These are phyloP conservation scores for Pythium grandisporangium DNA, from an alignment of 352 stramenopile species.

Conservation along the genomic window DNA sequence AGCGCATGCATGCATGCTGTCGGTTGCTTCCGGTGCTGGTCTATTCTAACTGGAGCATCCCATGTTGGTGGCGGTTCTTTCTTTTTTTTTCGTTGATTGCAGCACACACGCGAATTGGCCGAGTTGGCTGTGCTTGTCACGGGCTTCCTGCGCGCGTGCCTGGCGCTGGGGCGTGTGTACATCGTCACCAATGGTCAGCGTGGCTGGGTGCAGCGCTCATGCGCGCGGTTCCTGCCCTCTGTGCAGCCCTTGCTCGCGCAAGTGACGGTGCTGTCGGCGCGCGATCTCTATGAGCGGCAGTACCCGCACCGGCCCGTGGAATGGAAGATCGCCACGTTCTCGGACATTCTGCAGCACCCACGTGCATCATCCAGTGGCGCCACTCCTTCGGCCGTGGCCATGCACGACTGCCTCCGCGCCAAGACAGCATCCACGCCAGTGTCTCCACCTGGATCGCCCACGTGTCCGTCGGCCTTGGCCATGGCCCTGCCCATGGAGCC, in stretches of 20 bases:
- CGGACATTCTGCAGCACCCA: slow-evolving; percentile 38
- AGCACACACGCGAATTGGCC: slow-evolving; percentile 16
- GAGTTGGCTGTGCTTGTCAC: slow-evolving; percentile 26
- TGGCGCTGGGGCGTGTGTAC: slow-evolving; percentile 31
- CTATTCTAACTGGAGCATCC: neutral
- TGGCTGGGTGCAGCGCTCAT: slow-evolving; percentile 72
- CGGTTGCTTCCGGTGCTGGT: no score
- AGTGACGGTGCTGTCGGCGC: slow-evolving; percentile 60
- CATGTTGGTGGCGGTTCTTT: slow-evolving; percentile 1
- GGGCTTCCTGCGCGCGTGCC: slow-evolving; percentile 37
- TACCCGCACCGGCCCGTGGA: slow-evolving; percentile 56
- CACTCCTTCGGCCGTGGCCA: no score
- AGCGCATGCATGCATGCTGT: no score
- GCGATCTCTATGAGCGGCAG: slow-evolving; percentile 42
- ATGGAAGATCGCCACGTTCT: slow-evolving; percentile 75
- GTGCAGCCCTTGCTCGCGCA: slow-evolving; percentile 39
- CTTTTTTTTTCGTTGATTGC: neutral
- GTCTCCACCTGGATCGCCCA: no score
- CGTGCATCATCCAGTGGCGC: slow-evolving; percentile 4
- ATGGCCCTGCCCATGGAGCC: no score
- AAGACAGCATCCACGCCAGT: no score
- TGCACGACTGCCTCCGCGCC: no score
- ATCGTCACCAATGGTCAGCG: slow-evolving; percentile 67
- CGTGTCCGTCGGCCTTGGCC: no score
- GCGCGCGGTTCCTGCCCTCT: slow-evolving; percentile 55